phyloP scores from a whole-genome alignment of 352 stramenopile species.

The Phytophthora agathidicida region DNA sequence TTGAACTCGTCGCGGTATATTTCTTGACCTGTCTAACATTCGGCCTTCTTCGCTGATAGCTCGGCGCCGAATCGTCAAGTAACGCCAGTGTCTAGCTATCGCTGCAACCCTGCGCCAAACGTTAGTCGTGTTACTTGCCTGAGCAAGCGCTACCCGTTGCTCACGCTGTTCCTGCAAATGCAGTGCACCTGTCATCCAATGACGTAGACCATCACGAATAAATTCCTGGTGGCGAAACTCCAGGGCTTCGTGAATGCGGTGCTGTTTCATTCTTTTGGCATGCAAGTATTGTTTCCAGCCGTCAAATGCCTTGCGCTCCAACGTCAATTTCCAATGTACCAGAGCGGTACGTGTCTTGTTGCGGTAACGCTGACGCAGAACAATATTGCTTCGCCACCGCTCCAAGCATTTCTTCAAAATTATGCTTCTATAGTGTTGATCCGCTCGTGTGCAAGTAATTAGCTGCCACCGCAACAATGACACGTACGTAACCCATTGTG shows the following conservation, averaged over 20 bases:
- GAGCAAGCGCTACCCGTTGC: conserved; percentile 16
- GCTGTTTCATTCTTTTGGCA: conserved; percentile 36
- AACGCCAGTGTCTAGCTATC: conserved; percentile 44
- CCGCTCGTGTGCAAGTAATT: conserved; percentile 41
- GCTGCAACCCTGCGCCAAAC: conserved; percentile 37
- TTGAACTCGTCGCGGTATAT: conserved; percentile 1
- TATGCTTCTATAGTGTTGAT: conserved; percentile 31
- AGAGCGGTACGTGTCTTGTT: conserved; percentile 39
- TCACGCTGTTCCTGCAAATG: conserved; percentile 47
- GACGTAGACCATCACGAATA: conserved; percentile 46
- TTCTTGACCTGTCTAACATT: neutral
- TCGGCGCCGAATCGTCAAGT: conserved; percentile 26
- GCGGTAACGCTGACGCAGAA: conserved; percentile 15
- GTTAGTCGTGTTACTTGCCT: conserved; percentile 24
- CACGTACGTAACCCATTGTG: conserved; percentile 37
- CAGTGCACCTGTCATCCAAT: conserved; percentile 54
- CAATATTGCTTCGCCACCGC: conserved; percentile 38
- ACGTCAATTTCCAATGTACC: conserved; percentile 60
- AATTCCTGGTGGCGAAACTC: conserved; percentile 57
- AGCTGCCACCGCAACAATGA: conserved; percentile 49
- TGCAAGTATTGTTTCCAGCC: conserved; percentile 44
- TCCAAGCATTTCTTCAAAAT: conserved; percentile 39
- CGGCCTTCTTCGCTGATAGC: conserved; percentile 1
- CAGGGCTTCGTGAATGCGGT: conserved; percentile 52
- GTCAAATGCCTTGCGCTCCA: conserved; percentile 37